These are phyloP conservation scores for Begonia masoniana DNA, from an alignment of 306 rosid genomes.

Conservation along the genomic window DNA sequence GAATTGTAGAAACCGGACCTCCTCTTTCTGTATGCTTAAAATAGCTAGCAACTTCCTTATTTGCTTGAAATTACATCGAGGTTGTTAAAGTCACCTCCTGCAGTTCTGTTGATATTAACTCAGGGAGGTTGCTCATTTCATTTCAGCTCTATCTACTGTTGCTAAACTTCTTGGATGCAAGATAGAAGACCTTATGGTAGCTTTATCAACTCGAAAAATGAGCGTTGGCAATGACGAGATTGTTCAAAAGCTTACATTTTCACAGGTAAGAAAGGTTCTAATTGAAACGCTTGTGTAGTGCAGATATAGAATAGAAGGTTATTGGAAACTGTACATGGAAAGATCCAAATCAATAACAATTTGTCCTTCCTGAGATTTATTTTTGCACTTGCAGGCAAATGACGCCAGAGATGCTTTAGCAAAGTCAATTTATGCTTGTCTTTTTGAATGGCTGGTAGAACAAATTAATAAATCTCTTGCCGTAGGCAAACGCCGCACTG, in stretches of 20 bases:
- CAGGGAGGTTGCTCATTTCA: background rate
- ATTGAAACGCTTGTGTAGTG: background rate
- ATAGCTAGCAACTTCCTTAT: too few relatives aligned
- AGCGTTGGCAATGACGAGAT: constrained; percentile 78
- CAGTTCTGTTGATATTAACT: too few relatives aligned
- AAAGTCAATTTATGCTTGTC: constrained; percentile 80
- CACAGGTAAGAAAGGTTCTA: constrained; percentile 56
- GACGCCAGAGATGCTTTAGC: constrained; percentile 99
- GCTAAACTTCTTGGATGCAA: constrained; percentile 74
- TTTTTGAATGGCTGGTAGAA: constrained; percentile 95
- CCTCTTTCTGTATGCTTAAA: too few relatives aligned
- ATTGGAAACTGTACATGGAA: background rate
- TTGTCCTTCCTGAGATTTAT: too few relatives aligned
- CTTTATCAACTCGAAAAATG: constrained; percentile 90
- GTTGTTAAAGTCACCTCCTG: too few relatives aligned
- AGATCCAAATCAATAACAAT: too few relatives aligned
- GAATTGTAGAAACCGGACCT: too few relatives aligned
- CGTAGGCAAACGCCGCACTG: constrained; percentile 92
- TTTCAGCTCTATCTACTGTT: constrained; percentile 53
- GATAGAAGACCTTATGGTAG: constrained; percentile 60
- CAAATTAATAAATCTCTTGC: constrained; percentile 97
- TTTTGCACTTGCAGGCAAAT: constrained; percentile 38
- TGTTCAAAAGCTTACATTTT: constrained; percentile 69
- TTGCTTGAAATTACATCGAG: too few relatives aligned
- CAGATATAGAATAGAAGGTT: background rate